Conservation (phyloP, 148 eudicot genomes). For the Silene uniflora region DNA sequence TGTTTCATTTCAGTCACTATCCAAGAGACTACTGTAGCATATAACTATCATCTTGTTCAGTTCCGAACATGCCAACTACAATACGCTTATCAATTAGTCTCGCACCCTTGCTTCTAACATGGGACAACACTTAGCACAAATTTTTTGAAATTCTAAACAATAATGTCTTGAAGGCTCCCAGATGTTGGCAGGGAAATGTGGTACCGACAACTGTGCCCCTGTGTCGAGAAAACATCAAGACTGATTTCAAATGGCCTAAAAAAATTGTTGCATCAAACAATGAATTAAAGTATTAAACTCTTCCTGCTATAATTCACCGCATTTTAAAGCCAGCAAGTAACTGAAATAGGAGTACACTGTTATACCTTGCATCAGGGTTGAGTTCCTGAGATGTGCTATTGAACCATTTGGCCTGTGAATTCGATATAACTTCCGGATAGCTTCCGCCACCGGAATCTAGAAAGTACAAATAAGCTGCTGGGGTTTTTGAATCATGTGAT, state of each 20-base stretch:
- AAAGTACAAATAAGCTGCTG: constrained; percentile 65
- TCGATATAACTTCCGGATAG: constrained; percentile 80
- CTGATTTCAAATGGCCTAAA: too few relatives aligned
- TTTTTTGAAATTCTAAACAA: too few relatives aligned
- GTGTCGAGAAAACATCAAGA: too few relatives aligned
- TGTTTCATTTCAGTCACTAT: background rate
- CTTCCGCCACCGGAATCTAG: constrained; percentile 98
- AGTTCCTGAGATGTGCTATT: constrained; percentile 47
- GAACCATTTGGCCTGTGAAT: constrained; percentile 76
- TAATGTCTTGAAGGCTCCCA: too few relatives aligned
- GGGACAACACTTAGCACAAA: too few relatives aligned
- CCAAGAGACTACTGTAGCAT: background rate
- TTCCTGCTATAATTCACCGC: too few relatives aligned
- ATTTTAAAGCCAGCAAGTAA: too few relatives aligned
- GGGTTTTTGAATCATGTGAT: constrained; percentile 33
- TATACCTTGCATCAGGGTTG: constrained; percentile 69
- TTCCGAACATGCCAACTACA: background rate
- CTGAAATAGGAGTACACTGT: background rate
- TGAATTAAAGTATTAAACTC: too few relatives aligned
- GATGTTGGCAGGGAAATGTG: too few relatives aligned
- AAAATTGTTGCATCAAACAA: too few relatives aligned
- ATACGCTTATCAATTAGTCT: background rate
- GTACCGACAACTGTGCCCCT: too few relatives aligned
- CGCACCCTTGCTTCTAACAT: too few relatives aligned
- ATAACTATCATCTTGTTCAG: background rate